A percentile compares a stretch with the other conserved stretches of the same genome.
phyloP scores from a whole-genome alignment of 352 stramenopile genomes.

The Phytophthora multivora region DNA sequence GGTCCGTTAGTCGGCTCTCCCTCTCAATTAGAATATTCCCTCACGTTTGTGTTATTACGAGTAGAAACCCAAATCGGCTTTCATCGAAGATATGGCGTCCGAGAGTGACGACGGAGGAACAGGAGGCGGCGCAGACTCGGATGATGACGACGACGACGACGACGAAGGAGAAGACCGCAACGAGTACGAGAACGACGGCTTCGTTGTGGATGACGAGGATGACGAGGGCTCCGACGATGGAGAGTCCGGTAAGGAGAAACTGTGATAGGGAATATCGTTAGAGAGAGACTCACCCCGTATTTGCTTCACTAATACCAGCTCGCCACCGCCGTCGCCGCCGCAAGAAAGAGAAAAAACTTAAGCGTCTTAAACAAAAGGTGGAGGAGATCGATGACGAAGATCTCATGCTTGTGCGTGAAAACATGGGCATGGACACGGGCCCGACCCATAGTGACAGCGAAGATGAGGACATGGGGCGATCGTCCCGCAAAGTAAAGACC shows the following conservation, averaged over 20 bases:
- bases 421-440: constrained; percentile 86
- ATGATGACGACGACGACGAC: constrained; percentile 81
- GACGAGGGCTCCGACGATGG: constrained; percentile 77
- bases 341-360: constrained; percentile 90
- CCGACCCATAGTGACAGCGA: constrained; percentile 78
- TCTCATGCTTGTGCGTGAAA: constrained; percentile 88
- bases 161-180: constrained; percentile 88
- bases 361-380: constrained; percentile 87
- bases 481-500: constrained; percentile 73
- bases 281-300: constrained; percentile 12
- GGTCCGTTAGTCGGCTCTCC: constrained; percentile 24
- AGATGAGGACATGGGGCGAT: constrained; percentile 73
- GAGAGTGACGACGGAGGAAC: constrained; percentile 81
- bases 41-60: constrained; percentile 7
- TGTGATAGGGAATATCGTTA: neutral
- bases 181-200: constrained; percentile 90
- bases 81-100: constrained; percentile 90
- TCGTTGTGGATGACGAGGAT: constrained; percentile 85
- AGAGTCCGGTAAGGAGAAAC: constrained; percentile 54
- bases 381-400: constrained; percentile 90
- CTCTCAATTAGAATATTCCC: constrained; percentile 6
- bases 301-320: constrained; percentile 30
- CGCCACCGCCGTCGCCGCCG: constrained; percentile 71
- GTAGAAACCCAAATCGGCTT: constrained; percentile 79
- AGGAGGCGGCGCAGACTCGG: constrained; percentile 44